A percentile compares a stretch with the other conserved stretches of the same genome.
phyloP scores from a whole-genome alignment of 768 basidiomycete genomes.

The Mycena belliarum region DNA sequence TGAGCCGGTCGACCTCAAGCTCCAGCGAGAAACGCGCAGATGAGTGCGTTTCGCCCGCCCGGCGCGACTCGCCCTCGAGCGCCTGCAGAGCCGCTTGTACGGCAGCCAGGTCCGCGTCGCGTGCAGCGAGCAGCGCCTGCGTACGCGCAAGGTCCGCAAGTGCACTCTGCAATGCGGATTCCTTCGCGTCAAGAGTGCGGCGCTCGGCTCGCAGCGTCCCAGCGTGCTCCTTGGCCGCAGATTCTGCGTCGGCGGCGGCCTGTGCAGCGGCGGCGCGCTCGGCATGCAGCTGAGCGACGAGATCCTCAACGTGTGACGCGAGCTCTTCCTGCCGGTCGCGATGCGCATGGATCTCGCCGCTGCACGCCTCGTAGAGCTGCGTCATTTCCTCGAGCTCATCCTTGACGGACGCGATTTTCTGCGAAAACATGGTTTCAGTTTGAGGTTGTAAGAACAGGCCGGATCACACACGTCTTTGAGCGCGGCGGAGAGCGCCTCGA shows the following conservation, averaged over 20 bases:
- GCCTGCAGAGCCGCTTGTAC: constrained; percentile 73
- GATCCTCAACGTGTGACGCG: constrained; percentile 69
- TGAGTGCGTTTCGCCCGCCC: constrained; percentile 81
- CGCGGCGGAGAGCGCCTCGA: constrained; percentile 65
- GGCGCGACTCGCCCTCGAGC: constrained; percentile 75
- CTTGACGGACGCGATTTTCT: constrained; percentile 74
- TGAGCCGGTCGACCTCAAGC: constrained; percentile 84
- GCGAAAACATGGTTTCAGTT: no score
- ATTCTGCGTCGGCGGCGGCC: constrained; percentile 53
- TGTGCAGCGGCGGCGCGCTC: constrained; percentile 59
- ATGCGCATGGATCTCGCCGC: constrained; percentile 64
- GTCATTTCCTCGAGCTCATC: constrained; percentile 65
- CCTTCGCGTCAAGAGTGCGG: constrained; percentile 69
- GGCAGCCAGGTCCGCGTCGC: constrained; percentile 72
- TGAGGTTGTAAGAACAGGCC: neutral
- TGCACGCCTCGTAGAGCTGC: constrained; percentile 64
- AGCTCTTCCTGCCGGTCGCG: constrained; percentile 77
- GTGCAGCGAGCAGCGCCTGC: constrained; percentile 64
- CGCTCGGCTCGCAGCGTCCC: constrained; percentile 58
- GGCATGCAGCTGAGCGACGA: constrained; percentile 61
- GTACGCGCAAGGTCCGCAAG: constrained; percentile 63
- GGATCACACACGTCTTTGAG: constrained; percentile 72
- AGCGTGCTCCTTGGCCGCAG: constrained; percentile 65
- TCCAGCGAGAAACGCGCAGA: constrained; percentile 85
- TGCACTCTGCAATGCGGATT: constrained; percentile 63